phyloP scores from a whole-genome alignment of 305 asterid genomes.

The Plantago coronopus region DNA sequence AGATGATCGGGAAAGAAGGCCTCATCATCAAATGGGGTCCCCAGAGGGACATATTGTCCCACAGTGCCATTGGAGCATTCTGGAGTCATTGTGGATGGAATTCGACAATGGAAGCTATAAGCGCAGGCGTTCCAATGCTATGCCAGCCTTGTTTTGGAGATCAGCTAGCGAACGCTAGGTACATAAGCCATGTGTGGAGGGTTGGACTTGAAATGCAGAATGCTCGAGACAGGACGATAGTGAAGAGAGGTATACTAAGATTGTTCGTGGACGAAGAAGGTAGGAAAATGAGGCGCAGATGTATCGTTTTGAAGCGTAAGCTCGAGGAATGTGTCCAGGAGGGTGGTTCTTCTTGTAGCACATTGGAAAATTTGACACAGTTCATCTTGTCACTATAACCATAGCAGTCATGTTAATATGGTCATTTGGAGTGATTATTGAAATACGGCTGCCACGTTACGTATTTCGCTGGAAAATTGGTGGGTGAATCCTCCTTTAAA shows the following conservation, averaged over 20 bases:
- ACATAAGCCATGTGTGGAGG: slow-evolving; percentile 37
- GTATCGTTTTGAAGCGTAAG: slow-evolving; percentile 18
- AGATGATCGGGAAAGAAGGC: slow-evolving; percentile 16
- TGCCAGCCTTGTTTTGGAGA: slow-evolving; percentile 44
- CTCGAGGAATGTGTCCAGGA: not conserved
- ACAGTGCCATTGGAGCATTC: slow-evolving; percentile 17
- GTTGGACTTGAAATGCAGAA: slow-evolving; percentile 36
- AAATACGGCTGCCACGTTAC: too few relatives aligned
- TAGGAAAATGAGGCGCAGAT: slow-evolving; percentile 29
- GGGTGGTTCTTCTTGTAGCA: not conserved
- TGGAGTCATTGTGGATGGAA: slow-evolving; percentile 58
- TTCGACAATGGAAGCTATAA: slow-evolving; percentile 42
- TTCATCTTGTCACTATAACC: slow-evolving; percentile 1
- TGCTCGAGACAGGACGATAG: slow-evolving; percentile 14
- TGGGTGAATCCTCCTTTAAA: too few relatives aligned
- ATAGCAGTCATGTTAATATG: too few relatives aligned
- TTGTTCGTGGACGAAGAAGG: slow-evolving; percentile 32
- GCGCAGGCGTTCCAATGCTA: slow-evolving; percentile 45
- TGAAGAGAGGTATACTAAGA: slow-evolving; percentile 28
- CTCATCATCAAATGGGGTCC: slow-evolving; percentile 50
- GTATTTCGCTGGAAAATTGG: too few relatives aligned
- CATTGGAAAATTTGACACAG: not conserved
- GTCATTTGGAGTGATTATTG: too few relatives aligned
- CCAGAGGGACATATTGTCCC: slow-evolving; percentile 34
- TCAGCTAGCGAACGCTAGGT: slow-evolving; percentile 44